Evolutionary conservation across 768 basidiomycete genomes (phyloP), one percentile per base, ranked within the genome.

Genomic region (Rhizopogon salebrosus): DNA sequence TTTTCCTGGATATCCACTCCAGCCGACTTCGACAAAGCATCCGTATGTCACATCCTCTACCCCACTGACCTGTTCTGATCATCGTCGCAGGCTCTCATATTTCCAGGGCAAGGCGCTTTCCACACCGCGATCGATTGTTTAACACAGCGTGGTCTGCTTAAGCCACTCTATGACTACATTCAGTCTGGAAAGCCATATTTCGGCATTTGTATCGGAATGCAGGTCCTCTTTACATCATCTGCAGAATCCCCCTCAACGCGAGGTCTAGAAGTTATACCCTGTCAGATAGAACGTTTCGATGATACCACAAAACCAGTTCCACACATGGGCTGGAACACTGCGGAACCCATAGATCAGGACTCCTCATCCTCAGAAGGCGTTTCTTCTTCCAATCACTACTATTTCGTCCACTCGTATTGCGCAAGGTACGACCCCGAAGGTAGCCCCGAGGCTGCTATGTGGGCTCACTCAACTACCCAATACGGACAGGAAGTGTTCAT

Each of bases 171-270:
- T 56, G 71, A 78, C 48, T 99, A 98, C 69, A 84, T 99, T 61
- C 70, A 72, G 14, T 91, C 91, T 10, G 95, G 97, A 23, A 82
- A 79, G 61, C 97, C 95, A 2, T 99, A 97, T 72, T 92, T 97
- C 70, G 92, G 92, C 36, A 98, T 99, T 74, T 99, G 97, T 73
- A 91, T 99, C 64, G 97, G 97, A 62, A 87, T 99, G 85, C 97
- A 99, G 70, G 83, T 97, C 53, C 89, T 99, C 56, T 98, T 93
- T 72, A 74, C 80, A 53, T 84, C 88, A 13, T 98, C 95, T 14
- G 72, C 80, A 55, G 97, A 99, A 73, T 85, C 86, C 13, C 78
- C 82, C 14, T 62, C 67, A 18, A 72, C 73, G 24, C 67, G 62
- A n/a, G 95, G 95, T n/a, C 78, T 98, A 20, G 89, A 84, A 16